Evolutionary conservation across 495 filamentous ascomycete genomes (phyloP).

Genomic region (Hypoxylon crocopeplum): DNA sequence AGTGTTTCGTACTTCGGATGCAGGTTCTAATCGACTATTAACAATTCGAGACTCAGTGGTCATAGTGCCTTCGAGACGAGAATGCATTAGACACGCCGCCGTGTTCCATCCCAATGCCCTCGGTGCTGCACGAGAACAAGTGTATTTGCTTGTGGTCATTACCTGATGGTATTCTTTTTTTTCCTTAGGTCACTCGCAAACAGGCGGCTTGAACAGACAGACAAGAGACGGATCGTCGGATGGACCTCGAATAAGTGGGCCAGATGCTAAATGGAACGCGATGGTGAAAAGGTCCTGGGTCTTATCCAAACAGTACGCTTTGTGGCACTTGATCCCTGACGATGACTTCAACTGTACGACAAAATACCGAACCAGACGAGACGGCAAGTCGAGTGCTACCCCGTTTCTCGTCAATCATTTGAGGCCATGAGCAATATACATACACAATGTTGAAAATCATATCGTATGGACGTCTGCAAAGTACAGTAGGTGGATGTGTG

Average conservation of each 20-base stretch:
- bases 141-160: slow-evolving; percentile 1
- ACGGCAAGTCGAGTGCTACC: background rate
- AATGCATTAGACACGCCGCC: too few relatives aligned
- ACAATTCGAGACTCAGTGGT: background rate
- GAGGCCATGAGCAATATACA: background rate
- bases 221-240: slow-evolving; percentile 19
- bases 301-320: background rate
- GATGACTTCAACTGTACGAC: slow-evolving; percentile 30
- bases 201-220: too few relatives aligned
- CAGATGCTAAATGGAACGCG: slow-evolving; percentile 14
- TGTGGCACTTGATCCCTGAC: slow-evolving; percentile 29
- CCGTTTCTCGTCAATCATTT: background rate
- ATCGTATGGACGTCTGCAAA: too few relatives aligned
- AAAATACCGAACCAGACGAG: slow-evolving; percentile 2
- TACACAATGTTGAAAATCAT: too few relatives aligned
- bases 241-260: slow-evolving; percentile 15
- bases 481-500: too few relatives aligned
- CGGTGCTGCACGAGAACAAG: background rate
- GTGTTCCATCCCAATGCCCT: too few relatives aligned
- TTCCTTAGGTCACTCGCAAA: too few relatives aligned
- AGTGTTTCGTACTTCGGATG: background rate
- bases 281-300: slow-evolving; percentile 9
- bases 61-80: background rate
- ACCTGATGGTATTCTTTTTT: too few relatives aligned
- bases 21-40: background rate